phyloP scores from a whole-genome alignment of 352 stramenopile genomes.

The Halophytophthora batemanensis region DNA sequence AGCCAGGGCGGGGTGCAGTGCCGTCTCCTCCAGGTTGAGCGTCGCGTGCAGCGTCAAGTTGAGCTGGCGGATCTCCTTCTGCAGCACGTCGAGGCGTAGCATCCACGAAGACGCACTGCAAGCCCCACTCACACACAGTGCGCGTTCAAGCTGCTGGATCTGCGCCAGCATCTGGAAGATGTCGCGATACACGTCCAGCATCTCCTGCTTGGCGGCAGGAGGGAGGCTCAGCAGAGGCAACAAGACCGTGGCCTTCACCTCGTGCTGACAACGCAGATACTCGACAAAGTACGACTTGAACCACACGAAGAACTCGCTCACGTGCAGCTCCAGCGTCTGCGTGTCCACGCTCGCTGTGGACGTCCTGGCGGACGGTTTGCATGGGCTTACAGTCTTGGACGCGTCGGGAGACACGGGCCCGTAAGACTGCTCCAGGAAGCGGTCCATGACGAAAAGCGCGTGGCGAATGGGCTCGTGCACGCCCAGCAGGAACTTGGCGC shows the following conservation, averaged over 20 bases:
- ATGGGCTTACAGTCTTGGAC: background rate
- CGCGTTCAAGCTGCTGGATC: slow-evolving; percentile 52
- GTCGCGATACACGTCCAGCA: slow-evolving; percentile 63
- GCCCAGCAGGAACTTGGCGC: slow-evolving; percentile 61
- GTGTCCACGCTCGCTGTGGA: slow-evolving; percentile 5
- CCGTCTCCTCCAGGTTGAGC: slow-evolving; percentile 76
- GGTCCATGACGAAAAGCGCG: slow-evolving; percentile 79
- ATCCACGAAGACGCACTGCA: slow-evolving; percentile 57
- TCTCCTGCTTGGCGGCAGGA: slow-evolving; percentile 50
- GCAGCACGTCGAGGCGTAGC: slow-evolving; percentile 56
- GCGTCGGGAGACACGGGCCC: background rate
- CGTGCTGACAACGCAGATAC: slow-evolving; percentile 64
- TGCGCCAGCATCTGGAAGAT: slow-evolving; percentile 56
- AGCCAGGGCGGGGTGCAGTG: slow-evolving; percentile 53
- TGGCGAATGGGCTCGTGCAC: slow-evolving; percentile 80
- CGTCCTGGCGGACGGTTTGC: too few species aligned
- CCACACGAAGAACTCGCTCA: slow-evolving; percentile 69
- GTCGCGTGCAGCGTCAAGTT: slow-evolving; percentile 63
- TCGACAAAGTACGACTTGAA: slow-evolving; percentile 78
- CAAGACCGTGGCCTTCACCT: slow-evolving; percentile 60
- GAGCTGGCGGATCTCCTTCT: slow-evolving; percentile 62
- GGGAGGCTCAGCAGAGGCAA: slow-evolving; percentile 56
- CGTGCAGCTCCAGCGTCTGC: slow-evolving; percentile 38
- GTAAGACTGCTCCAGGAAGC: slow-evolving; percentile 67
- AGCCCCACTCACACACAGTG: slow-evolving; percentile 38